Base-by-base conservation (phyloP, 208 protist genomes). In the Trypanosoma caninum region DNA sequence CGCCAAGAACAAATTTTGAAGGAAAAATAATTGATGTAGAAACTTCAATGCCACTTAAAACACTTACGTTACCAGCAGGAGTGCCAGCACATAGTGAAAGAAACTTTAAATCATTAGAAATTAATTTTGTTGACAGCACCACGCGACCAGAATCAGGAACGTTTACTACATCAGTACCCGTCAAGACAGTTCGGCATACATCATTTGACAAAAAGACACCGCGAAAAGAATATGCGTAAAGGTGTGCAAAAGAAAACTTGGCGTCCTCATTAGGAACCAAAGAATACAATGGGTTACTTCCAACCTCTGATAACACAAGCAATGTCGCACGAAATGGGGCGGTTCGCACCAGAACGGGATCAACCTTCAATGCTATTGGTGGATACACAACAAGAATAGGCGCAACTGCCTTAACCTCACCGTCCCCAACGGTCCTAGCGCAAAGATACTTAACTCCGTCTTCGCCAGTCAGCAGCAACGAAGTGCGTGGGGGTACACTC, bases 371-470 rank as follows among this genome's bases (percentile, higher is more conserved):
- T 22, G 78, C 66, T 27, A 40, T 28, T 3, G 82, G 82, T 50
- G 76, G 64, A 47, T 75, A 74, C 42, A 89, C 66, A 30, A 76
- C 74, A 41, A 89, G 71, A 61, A 89, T 65, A 22, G 20, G 16
- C 13, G 64, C 78, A 25, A 85, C 56, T 11, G 76, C 48, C 14
- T 31, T 0, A 27, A n/a, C 1, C 22, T 33, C 51, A 47, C 2
- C 34, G 27, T 20, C 38, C 44, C 8, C 55, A 25, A 67, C 22
- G 25, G 31, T 76, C 61, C 62, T 35, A 35, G 76, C 76, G 70
- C 82, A 89, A 22, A 89, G 55, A 63, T 76, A 78, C 48, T 75
- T 72, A 3, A 85, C 27, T 28, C 77, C 77, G 41, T 42, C 60
- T 22, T 82, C 55, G 23, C 52, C 74, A 20, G 48, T 76, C 22